Evolutionary conservation across 352 stramenopile species (phyloP).

Genomic region (Phytophthora pini): DNA sequence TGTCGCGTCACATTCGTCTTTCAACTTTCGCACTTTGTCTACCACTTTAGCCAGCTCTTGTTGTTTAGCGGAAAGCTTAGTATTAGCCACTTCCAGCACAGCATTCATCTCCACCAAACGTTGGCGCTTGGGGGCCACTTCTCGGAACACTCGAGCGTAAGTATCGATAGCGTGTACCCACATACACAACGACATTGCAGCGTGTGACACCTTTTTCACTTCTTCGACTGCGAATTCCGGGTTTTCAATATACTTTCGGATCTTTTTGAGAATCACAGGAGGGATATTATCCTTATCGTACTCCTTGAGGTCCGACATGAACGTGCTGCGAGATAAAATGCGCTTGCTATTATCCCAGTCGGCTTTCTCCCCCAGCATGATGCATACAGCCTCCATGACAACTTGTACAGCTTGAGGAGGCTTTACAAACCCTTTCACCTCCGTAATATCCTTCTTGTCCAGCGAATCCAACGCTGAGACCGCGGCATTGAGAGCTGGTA

Average conservation of each 20-base stretch:
- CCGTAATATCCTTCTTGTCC: conserved; percentile 89
- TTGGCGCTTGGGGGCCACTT: conserved; percentile 82
- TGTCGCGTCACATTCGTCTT: conserved; percentile 68
- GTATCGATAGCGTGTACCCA: conserved; percentile 88
- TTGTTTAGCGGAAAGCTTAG: conserved; percentile 72
- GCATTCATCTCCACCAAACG: conserved; percentile 75
- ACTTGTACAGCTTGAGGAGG: conserved; percentile 83
- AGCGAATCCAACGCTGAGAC: conserved; percentile 80
- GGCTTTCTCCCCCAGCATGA: conserved; percentile 85
- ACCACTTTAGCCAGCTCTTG: conserved; percentile 65
- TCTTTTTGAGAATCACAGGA: conserved; percentile 60
- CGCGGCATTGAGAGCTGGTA: conserved; percentile 79
- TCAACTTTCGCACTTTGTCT: conserved; percentile 56
- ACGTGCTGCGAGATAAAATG: conserved; percentile 70
- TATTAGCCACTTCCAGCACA: conserved; percentile 76
- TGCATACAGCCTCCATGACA: conserved; percentile 90
- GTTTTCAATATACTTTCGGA: conserved; percentile 87
- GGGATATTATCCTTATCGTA: conserved; percentile 89
- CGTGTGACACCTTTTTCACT: conserved; percentile 83
- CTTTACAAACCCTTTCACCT: conserved; percentile 89
- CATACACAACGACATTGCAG: conserved; percentile 89
- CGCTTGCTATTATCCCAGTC: conserved; percentile 90
- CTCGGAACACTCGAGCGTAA: conserved; percentile 76
- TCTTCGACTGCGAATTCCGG: conserved; percentile 85
- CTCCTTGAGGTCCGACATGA: conserved; percentile 86